These are phyloP conservation scores for Dacryopinax spathularia DNA, from an alignment of 768 basidiomycete species.

Conservation along the genomic window DNA sequence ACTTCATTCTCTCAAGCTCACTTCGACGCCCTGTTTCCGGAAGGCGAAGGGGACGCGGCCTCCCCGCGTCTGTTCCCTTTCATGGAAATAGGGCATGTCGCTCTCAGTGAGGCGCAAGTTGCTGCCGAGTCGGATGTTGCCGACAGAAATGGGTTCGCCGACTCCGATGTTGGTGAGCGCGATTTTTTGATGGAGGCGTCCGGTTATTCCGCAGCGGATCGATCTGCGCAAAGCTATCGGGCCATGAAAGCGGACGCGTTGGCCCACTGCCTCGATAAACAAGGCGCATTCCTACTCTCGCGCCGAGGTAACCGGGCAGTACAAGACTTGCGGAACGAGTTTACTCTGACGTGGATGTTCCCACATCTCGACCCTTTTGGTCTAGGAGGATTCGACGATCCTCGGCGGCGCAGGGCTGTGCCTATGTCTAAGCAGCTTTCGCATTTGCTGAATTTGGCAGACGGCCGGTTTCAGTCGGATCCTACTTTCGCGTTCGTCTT, in stretches of 20 bases:
- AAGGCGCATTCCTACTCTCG: not conserved
- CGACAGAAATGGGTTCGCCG: not conserved
- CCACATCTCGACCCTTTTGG: slow-evolving; percentile 34
- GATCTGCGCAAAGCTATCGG: not conserved
- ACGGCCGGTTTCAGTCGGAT: slow-evolving; percentile 27
- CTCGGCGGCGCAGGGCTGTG: slow-evolving; percentile 9
- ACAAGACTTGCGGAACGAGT: not conserved
- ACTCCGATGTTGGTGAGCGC: not conserved
- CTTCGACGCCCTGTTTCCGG: not conserved
- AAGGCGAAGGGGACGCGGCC: too few relatives aligned
- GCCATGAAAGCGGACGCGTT: not conserved
- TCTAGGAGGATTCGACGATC: slow-evolving; percentile 31
- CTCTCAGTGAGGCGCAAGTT: not conserved
- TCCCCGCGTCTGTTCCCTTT: not conserved
- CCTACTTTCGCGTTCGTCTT: slow-evolving; percentile 30
- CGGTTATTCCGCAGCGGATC: not conserved
- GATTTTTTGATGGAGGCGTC: not conserved
- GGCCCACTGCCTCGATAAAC: not conserved
- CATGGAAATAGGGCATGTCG: not conserved
- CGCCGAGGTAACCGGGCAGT: not conserved
- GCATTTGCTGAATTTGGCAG: slow-evolving; percentile 23
- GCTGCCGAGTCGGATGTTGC: not conserved
- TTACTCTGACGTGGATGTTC: slow-evolving; percentile 19
- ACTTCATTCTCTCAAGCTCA: not conserved
- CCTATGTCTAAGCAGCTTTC: slow-evolving; percentile 25